Evolutionary conservation across 306 rosid genomes (phyloP).

Genomic region (Lathyrus aphaca): DNA sequence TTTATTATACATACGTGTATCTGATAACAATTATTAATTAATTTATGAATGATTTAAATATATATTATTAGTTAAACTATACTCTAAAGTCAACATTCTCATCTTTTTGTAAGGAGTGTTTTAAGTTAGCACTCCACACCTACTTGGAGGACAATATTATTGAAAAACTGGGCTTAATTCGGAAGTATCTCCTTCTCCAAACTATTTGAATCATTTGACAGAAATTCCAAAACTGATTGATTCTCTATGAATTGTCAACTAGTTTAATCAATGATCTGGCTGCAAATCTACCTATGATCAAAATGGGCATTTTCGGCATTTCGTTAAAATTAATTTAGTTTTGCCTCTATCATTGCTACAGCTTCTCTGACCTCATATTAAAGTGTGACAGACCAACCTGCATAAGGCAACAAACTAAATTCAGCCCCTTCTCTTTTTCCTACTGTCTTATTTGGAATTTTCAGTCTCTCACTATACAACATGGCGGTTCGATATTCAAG

Average conservation of each 20-base stretch:
- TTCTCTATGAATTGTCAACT: slow-evolving; percentile 27
- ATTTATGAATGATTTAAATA: background rate
- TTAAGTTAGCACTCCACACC: slow-evolving; percentile 47
- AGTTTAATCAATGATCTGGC: slow-evolving; percentile 26
- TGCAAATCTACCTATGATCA: slow-evolving; percentile 24
- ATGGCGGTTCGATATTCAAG: slow-evolving; percentile 62
- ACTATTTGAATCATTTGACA: slow-evolving; percentile 26
- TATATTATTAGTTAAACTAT: background rate
- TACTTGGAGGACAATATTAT: slow-evolving; percentile 2
- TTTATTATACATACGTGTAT: background rate
- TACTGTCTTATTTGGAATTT: slow-evolving; percentile 18
- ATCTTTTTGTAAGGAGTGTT: slow-evolving; percentile 37
- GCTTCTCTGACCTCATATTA: slow-evolving; percentile 47
- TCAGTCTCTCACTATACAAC: slow-evolving; percentile 27
- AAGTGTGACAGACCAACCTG: slow-evolving; percentile 38
- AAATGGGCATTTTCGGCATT: slow-evolving; percentile 63
- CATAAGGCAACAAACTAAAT: slow-evolving; percentile 41
- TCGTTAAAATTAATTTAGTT: slow-evolving; percentile 37
- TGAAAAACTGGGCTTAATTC: slow-evolving; percentile 1
- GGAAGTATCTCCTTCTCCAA: slow-evolving; percentile 12
- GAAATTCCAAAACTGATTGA: slow-evolving; percentile 22
- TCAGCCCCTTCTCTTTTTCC: slow-evolving; percentile 36
- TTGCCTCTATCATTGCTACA: slow-evolving; percentile 56
- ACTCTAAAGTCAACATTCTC: slow-evolving; percentile 50
- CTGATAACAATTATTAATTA: background rate